Conservation (phyloP, 2,329 filamentous ascomycete species). For the Cadophora sp. region DNA sequence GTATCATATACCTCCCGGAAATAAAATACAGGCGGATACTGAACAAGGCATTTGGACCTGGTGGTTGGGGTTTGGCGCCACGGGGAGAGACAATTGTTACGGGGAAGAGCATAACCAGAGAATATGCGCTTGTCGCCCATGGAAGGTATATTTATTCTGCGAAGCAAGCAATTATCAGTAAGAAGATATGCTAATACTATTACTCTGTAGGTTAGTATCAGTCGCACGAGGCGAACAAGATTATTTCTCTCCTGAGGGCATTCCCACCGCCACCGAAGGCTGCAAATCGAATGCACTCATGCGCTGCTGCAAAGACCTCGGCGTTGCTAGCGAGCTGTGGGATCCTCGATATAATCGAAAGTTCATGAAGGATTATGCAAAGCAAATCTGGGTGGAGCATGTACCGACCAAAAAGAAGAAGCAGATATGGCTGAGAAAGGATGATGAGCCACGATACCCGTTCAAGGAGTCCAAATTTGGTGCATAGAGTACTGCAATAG, state of each 20-base stretch:
- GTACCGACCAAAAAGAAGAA: constrained; percentile 84
- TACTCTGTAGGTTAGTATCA: constrained; percentile 74
- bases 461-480: constrained; percentile 56
- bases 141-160: constrained; percentile 69
- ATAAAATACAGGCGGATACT: constrained; percentile 96
- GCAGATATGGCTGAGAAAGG: constrained; percentile 86
- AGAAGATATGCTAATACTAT: constrained; percentile 22
- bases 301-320: constrained; percentile 97
- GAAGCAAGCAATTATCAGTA: background rate
- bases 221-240: constrained; percentile 94
- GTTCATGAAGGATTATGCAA: constrained; percentile 77
- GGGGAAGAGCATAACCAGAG: constrained; percentile 71
- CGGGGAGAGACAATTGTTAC: constrained; percentile 75
- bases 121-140: constrained; percentile 89
- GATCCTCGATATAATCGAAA: constrained; percentile 88
- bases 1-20: constrained; percentile 94
- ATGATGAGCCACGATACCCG: constrained; percentile 72
- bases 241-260: constrained; percentile 88
- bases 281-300: constrained; percentile 98
- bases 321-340: constrained; percentile 94
- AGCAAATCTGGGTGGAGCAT: constrained; percentile 92
- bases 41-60: constrained; percentile 90
- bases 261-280: constrained; percentile 93
- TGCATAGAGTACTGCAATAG: constrained; percentile 25
- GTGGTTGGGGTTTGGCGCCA: constrained; percentile 93